Conservation (phyloP, 768 basidiomycete species). For the Russula virescens region DNA sequence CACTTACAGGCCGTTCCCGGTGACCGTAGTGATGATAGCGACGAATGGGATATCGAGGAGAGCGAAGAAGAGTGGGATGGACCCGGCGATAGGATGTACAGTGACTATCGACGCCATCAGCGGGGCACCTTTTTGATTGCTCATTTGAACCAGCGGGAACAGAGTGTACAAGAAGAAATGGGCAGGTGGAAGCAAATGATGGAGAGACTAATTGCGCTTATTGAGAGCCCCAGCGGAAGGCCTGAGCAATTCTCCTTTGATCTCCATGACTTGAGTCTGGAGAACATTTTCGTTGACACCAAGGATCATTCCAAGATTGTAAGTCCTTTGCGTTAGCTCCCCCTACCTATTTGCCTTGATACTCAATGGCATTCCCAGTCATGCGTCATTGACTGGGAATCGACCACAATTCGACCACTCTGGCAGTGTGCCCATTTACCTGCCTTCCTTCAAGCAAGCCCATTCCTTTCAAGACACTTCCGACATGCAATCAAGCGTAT, state of each 20-base stretch:
- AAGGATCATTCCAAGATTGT: slow-evolving; percentile 65
- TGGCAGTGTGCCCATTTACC: slow-evolving; percentile 84
- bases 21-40: slow-evolving; percentile 69
- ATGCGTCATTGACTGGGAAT: slow-evolving; percentile 87
- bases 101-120: slow-evolving; percentile 79
- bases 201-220: slow-evolving; percentile 44
- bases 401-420: slow-evolving; percentile 79
- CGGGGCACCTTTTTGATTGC: slow-evolving; percentile 72
- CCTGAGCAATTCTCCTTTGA: slow-evolving; percentile 73
- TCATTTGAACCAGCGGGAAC: slow-evolving; percentile 59
- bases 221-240: slow-evolving; percentile 29
- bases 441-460: slow-evolving; percentile 70
- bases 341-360: not conserved
- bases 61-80: slow-evolving; percentile 72
- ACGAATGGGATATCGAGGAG: slow-evolving; percentile 74
- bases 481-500: slow-evolving; percentile 55
- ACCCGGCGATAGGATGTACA: slow-evolving; percentile 71
- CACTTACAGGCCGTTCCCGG: slow-evolving; percentile 60
- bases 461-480: slow-evolving; percentile 68
- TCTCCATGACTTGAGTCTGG: slow-evolving; percentile 79
- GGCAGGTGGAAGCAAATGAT: slow-evolving; percentile 61
- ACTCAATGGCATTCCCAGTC: slow-evolving; percentile 42
- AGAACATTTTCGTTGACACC: slow-evolving; percentile 79
- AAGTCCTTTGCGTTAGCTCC: slow-evolving; percentile 31
- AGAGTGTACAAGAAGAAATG: slow-evolving; percentile 65